phyloP scores from a whole-genome alignment of 768 basidiomycete species.

The Ramaria sp. region DNA sequence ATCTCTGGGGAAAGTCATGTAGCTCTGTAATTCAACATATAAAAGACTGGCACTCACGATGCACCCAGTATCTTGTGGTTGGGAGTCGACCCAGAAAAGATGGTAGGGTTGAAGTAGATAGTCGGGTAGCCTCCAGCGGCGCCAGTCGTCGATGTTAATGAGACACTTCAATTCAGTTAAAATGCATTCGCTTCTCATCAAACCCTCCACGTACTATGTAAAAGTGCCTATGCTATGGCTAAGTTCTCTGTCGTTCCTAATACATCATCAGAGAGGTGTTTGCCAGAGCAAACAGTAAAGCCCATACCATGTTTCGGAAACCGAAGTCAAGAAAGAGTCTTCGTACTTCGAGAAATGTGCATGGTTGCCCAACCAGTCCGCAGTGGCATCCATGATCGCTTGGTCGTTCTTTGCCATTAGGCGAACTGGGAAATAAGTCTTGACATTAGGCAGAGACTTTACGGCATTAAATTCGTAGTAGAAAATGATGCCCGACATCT shows the following conservation, averaged over 20 bases:
- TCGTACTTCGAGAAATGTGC: neutral
- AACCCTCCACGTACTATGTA: neutral
- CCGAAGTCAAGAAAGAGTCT: neutral
- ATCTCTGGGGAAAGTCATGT: neutral
- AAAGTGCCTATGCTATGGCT: neutral
- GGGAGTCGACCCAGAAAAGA: neutral
- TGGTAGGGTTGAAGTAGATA: neutral
- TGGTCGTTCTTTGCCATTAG: neutral
- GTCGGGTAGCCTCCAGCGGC: neutral
- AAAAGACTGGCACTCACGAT: no score
- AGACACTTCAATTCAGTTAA: no score
- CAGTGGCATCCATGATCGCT: neutral
- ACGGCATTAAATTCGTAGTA: neutral
- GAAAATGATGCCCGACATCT: neutral
- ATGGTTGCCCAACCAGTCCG: neutral
- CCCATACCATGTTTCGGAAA: neutral
- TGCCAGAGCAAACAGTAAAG: neutral
- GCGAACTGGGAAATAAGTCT: neutral
- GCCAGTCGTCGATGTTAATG: neutral
- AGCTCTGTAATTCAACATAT: neutral
- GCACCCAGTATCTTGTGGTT: no score
- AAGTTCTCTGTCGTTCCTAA: neutral
- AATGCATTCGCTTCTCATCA: neutral
- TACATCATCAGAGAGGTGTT: neutral
- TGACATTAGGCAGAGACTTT: neutral